Base-by-base conservation (phyloP, 108 stramenopile genomes). In the Poteriospumella lacustris region DNA sequence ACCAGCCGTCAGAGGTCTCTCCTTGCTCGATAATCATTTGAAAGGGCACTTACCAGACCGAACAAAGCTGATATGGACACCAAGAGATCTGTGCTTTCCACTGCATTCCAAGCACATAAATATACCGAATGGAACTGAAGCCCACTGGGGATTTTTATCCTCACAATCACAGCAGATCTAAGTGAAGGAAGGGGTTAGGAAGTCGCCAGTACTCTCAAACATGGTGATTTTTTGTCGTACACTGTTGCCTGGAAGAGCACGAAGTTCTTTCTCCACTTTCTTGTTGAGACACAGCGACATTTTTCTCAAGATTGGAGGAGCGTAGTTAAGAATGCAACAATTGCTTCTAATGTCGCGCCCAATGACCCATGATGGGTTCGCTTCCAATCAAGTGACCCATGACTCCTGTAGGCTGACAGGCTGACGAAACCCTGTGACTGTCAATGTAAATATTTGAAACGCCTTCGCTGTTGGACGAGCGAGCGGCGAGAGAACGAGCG, bases 31-130 rank as follows among this genome's bases (percentile, higher is more conserved):
- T n/a, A n/a, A n/a, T n/a, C n/a, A n/a, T n/a, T n/a, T n/a, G 15
- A 56, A 56, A 56, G 19, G 15, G 24, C 36, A 12, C 60, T 31
- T 5, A 64, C 60, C 60, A 34, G 90, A 92, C 56, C 98, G 87
- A 19, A 99, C 98, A 84, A 97, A 99, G 56, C 88, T 90, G 77
- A 99, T 95, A 79, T 99, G 98, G 9, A 95, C 95, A 36, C 98
- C 98, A 75, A 99, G 85, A 38, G 91, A 88, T 15, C 98, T 91
- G 87, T 99, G 98, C 43, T 92, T 91, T 43, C 96, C 96, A 58
- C 93, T 94, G 82, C 98, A 99, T 80, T 99, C 96, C 75, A 97
- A 88, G 85, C 98, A 99, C 77, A 93, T 92, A 87, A 99, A 97
- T 28, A 95, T 91, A 31, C 98, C 98, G 82, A 91, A 92, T 36